phyloP scores from a whole-genome alignment of 2,329 filamentous ascomycete genomes.

The Penicillium sp. region DNA sequence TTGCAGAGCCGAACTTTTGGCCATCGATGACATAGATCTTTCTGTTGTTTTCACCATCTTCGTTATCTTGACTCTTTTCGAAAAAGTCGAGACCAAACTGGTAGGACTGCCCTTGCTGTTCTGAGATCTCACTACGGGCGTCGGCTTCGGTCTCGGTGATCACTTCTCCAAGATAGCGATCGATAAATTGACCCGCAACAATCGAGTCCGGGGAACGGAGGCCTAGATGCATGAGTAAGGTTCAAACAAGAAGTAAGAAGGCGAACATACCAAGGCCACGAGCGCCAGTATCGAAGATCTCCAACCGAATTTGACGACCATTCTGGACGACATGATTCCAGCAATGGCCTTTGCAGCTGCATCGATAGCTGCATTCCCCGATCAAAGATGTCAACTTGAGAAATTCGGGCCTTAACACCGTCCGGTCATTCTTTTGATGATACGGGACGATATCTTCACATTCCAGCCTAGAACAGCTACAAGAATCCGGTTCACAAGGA shows the following conservation, averaged over 20 bases:
- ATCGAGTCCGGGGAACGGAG: slow-evolving; percentile 38
- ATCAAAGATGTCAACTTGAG: slow-evolving; percentile 35
- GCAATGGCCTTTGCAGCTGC: slow-evolving; percentile 33
- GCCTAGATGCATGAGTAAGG: slow-evolving; percentile 22
- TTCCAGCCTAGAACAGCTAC: slow-evolving; percentile 31
- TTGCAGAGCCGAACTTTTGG: slow-evolving; percentile 38
- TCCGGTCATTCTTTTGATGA: slow-evolving; percentile 6
- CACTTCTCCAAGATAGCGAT: slow-evolving; percentile 43
- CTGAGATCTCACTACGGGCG: slow-evolving; percentile 33
- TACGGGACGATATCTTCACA: slow-evolving; percentile 32
- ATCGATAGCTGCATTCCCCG: slow-evolving; percentile 39
- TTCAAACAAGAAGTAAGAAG: not conserved
- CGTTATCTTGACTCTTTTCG: too few species aligned
- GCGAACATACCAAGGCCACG: slow-evolving; percentile 38
- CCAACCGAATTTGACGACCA: slow-evolving; percentile 36
- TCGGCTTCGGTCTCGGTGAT: slow-evolving; percentile 35
- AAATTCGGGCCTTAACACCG: slow-evolving; percentile 30
- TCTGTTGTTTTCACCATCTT: slow-evolving; percentile 12
- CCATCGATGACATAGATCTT: slow-evolving; percentile 42
- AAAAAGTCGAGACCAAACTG: slow-evolving; percentile 42
- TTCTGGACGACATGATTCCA: slow-evolving; percentile 41
- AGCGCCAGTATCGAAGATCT: slow-evolving; percentile 40
- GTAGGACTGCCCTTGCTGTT: slow-evolving; percentile 34
- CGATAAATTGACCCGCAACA: slow-evolving; percentile 42
- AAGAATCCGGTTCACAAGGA: slow-evolving; percentile 24